phyloP scores from a whole-genome alignment of 257 asterid species.

The Paraleonurus japonicus region DNA sequence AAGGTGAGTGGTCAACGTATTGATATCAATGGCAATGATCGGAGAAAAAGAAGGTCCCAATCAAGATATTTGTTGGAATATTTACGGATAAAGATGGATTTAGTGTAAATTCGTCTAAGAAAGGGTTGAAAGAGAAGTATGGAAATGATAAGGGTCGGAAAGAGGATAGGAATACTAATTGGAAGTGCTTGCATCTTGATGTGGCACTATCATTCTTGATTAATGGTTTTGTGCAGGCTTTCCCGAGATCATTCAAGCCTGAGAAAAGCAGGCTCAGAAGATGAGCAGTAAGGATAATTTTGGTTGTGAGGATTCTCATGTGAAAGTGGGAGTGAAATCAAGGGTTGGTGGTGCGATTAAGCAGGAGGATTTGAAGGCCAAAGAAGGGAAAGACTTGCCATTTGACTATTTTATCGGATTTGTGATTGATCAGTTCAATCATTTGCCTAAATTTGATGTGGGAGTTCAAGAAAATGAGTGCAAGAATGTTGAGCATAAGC shows the following conservation, averaged over 20 bases:
- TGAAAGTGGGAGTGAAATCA: constrained; percentile 30
- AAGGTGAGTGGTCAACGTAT: constrained; percentile 34
- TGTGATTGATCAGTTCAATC: constrained; percentile 65
- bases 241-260: constrained; percentile 61
- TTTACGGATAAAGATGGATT: constrained; percentile 47
- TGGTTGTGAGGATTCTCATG: constrained; percentile 26
- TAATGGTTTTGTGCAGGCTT: constrained; percentile 70
- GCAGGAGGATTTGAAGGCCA: constrained; percentile 41
- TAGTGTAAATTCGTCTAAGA: constrained; percentile 34
- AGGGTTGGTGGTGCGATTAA: constrained; percentile 29
- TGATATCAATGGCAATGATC: constrained; percentile 38
- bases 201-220: constrained; percentile 64
- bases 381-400: constrained; percentile 55
- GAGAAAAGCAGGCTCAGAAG: constrained; percentile 54
- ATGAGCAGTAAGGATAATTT: constrained; percentile 30
- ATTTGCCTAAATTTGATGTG: constrained; percentile 63
- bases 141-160: constrained; percentile 41
- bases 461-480: constrained; percentile 48
- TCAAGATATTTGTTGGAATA: constrained; percentile 58
- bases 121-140: constrained; percentile 59
- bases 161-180: constrained; percentile 41
- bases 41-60: constrained; percentile 51
- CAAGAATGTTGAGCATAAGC: constrained; percentile 31
- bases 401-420: constrained; percentile 70
- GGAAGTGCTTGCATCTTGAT: constrained; percentile 61